These are phyloP conservation scores for Globisporangium mamillatum DNA, from an alignment of 352 stramenopile species.

Conservation along the genomic window DNA sequence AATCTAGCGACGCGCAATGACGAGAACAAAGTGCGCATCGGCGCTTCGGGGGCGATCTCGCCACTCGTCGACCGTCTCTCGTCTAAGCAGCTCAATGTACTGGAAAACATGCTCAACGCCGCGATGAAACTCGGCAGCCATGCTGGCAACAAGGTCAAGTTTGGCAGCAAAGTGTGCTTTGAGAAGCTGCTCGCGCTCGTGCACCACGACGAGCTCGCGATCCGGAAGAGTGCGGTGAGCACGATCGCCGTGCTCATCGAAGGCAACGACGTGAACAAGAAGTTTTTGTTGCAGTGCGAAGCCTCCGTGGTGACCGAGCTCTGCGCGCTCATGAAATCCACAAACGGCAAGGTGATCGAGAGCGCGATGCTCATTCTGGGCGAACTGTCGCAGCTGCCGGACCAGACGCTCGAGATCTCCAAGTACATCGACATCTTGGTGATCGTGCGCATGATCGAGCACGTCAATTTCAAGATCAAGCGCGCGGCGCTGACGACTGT, in stretches of 20 bases:
- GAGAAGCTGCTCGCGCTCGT: constrained; percentile 59
- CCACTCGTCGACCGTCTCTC: constrained; percentile 61
- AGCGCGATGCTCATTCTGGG: constrained; percentile 69
- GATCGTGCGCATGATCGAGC: constrained; percentile 58
- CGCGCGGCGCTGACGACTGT: constrained; percentile 53
- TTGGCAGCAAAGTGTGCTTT: constrained; percentile 70
- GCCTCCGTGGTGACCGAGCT: constrained; percentile 47
- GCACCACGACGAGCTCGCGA: constrained; percentile 58
- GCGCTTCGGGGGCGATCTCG: constrained; percentile 35
- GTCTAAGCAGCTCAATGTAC: constrained; percentile 59
- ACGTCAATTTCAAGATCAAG: constrained; percentile 58
- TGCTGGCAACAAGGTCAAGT: constrained; percentile 76
- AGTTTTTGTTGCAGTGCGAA: constrained; percentile 60
- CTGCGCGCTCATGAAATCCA: constrained; percentile 54
- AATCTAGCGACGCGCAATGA: constrained; percentile 60
- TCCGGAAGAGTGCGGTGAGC: constrained; percentile 61
- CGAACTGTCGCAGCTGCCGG: constrained; percentile 54
- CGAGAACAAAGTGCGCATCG: constrained; percentile 57
- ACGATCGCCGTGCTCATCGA: constrained; percentile 60
- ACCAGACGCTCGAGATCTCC: constrained; percentile 68
- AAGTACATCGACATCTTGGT: constrained; percentile 62
- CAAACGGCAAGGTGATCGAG: constrained; percentile 68
- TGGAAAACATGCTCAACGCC: constrained; percentile 68
- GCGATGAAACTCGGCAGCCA: constrained; percentile 68
- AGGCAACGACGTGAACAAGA: constrained; percentile 72